Percentiles rank a stretch among this genome's conserved stretches.
Conservation (phyloP, 2,329 filamentous ascomycete species). For the Xylariaceae sp. region DNA sequence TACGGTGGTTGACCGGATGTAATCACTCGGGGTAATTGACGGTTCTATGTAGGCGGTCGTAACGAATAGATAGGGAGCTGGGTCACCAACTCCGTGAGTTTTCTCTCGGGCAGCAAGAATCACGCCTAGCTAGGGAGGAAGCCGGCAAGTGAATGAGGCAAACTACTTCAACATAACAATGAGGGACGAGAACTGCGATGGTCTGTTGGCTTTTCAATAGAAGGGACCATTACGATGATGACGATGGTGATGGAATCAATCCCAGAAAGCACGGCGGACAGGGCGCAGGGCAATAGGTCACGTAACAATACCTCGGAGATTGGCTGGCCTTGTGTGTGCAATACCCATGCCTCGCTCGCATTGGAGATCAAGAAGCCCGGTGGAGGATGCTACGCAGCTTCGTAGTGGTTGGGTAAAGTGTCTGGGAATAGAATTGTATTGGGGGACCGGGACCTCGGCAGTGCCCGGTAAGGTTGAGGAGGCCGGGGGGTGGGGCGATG, state of each 20-base stretch:
- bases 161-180: neutral
- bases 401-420: neutral
- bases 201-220: constrained; percentile 2
- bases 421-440: too few relatives aligned
- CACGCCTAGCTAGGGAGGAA: too few relatives aligned
- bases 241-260: constrained; percentile 1
- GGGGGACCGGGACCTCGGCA: too few relatives aligned
- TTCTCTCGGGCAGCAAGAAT: too few relatives aligned
- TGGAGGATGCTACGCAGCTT: neutral
- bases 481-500: too few relatives aligned
- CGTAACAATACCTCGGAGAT: constrained; percentile 3
- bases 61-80: constrained; percentile 4
- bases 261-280: neutral
- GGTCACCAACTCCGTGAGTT: neutral
- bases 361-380: constrained; percentile 7
- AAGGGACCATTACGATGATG: neutral
- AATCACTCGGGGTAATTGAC: neutral
- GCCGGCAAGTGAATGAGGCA: too few relatives aligned
- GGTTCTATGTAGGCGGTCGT: neutral
- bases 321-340: constrained; percentile 10
- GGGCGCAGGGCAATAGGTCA: too few relatives aligned
- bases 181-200: neutral
- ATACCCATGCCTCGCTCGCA: constrained; percentile 1
- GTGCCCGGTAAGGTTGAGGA: too few relatives aligned
- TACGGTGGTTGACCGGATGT: neutral